A percentile compares a stretch with the other conserved stretches of the same genome.
Conservation (phyloP, 83 land plant species). For the Picea mariana region DNA sequence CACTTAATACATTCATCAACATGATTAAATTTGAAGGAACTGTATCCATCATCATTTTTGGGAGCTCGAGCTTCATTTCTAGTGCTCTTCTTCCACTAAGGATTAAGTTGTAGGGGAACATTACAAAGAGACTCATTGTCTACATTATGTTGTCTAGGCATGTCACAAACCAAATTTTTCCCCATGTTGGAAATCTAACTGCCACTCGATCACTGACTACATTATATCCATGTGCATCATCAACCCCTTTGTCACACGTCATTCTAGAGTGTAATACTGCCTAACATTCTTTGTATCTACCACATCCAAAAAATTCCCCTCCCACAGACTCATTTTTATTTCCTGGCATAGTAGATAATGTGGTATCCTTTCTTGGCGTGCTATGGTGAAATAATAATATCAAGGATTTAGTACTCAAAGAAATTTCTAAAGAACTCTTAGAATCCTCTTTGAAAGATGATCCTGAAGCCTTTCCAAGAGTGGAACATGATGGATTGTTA, state of each 20-base stretch:
- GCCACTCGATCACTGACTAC: no score
- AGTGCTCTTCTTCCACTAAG: no score
- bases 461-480: constrained; percentile 22
- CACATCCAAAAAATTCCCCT: constrained; percentile 25
- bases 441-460: constrained; percentile 62
- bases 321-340: constrained; percentile 35
- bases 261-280: constrained; percentile 30
- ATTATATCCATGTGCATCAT: background rate
- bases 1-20: no score
- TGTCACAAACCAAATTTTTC: no score
- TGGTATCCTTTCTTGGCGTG: constrained; percentile 35
- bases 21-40: no score
- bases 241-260: constrained; percentile 26
- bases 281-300: constrained; percentile 24
- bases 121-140: no score
- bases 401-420: constrained; percentile 31
- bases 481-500: no score
- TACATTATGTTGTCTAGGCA: no score
- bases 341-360: constrained; percentile 27
- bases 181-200: no score
- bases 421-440: constrained; percentile 53
- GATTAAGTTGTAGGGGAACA: no score
- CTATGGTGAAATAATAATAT: constrained; percentile 35
- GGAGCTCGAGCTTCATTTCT: no score
- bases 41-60: no score